Conservation (phyloP, 2,329 filamentous ascomycete genomes). For the Aureobasidium musti region DNA sequence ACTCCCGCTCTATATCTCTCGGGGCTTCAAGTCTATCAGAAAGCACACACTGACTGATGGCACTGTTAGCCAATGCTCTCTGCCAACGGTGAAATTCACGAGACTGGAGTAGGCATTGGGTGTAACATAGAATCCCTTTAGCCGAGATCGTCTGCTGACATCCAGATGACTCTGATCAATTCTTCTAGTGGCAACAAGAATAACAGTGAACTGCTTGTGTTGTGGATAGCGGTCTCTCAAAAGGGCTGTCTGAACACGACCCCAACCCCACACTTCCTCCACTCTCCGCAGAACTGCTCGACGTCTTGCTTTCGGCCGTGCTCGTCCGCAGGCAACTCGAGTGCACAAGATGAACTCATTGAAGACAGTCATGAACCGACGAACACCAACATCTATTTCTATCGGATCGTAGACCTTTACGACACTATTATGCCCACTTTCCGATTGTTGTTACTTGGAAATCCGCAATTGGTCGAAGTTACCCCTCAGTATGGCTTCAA, state of each 20-base stretch:
- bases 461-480: background rate
- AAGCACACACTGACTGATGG: no score
- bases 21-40: no score
- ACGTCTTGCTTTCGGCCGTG: background rate
- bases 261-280: constrained; percentile 5
- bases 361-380: background rate
- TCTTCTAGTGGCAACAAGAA: no score
- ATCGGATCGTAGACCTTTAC: no score
- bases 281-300: background rate
- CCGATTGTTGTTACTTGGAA: background rate
- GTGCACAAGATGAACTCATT: background rate
- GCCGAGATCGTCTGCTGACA: no score
- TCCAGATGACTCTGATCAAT: no score
- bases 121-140: no score
- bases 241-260: no score
- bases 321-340: background rate
- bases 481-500: background rate
- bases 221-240: background rate
- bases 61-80: background rate
- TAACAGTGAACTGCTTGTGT: background rate
- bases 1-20: background rate
- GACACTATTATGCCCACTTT: background rate
- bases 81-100: background rate
- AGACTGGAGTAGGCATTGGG: background rate
- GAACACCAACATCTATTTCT: no score